Percentiles rank a stretch among this genome's conserved stretches.
Conservation (phyloP, 2,329 filamentous ascomycete genomes). For the Monilinia laxa region DNA sequence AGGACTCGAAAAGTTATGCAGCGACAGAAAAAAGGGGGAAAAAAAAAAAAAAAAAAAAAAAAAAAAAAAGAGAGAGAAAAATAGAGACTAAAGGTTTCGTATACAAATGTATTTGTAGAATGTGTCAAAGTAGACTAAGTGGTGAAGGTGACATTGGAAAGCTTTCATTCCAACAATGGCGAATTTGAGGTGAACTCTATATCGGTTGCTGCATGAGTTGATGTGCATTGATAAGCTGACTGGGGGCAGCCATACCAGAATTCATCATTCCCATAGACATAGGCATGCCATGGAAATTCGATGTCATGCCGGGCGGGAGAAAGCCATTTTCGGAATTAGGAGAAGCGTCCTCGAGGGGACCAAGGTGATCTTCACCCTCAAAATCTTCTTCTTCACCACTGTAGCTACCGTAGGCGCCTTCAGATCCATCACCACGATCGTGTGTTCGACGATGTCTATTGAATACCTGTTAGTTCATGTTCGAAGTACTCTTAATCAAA, state of each 20-base stretch:
- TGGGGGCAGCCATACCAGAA: slow-evolving; percentile 41
- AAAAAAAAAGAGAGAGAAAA: slow-evolving; percentile 24
- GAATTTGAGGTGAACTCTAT: slow-evolving; percentile 26
- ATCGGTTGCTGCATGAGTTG: slow-evolving; percentile 42
- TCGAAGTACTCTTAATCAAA: slow-evolving; percentile 20
- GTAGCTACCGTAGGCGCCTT: slow-evolving; percentile 57
- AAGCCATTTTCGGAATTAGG: slow-evolving; percentile 69
- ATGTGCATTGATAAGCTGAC: slow-evolving; percentile 41
- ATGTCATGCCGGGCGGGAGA: slow-evolving; percentile 42
- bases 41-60: slow-evolving; percentile 24
- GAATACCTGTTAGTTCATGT: slow-evolving; percentile 33
- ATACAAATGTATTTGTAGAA: slow-evolving; percentile 23
- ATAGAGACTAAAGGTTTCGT: slow-evolving; percentile 31
- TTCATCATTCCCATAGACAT: slow-evolving; percentile 35
- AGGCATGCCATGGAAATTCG: slow-evolving; percentile 31
- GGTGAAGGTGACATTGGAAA: slow-evolving; percentile 1
- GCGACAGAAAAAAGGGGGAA: slow-evolving; percentile 25
- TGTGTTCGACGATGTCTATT: slow-evolving; percentile 72
- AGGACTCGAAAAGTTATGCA: slow-evolving; percentile 37
- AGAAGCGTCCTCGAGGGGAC: slow-evolving; percentile 75
- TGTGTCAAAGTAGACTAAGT: slow-evolving; percentile 20
- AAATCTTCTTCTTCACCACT: slow-evolving; percentile 76
- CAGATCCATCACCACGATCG: slow-evolving; percentile 70
- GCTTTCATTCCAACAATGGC: slow-evolving; percentile 1
- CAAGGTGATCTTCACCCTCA: slow-evolving; percentile 79